These are phyloP conservation scores for Meyerozyma athensensis DNA, from an alignment of 1,139 yeast species.

Conservation along the genomic window DNA sequence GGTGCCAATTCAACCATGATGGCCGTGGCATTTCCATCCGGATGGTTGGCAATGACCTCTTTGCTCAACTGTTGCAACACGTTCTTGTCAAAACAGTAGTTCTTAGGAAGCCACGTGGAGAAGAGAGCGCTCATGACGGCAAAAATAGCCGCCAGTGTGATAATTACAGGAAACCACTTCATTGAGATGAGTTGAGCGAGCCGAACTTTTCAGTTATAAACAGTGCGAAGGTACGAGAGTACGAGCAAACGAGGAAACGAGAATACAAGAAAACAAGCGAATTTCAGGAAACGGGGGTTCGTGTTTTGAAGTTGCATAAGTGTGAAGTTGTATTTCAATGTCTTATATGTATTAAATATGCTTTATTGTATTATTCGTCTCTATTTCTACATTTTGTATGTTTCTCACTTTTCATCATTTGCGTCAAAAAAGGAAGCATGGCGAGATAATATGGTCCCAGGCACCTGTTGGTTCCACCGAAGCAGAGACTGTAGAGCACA, in stretches of 20 bases:
- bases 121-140: constrained; percentile 25
- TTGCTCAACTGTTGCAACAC: constrained; percentile 46
- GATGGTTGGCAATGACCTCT: constrained; percentile 48
- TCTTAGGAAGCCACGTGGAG: constrained; percentile 63
- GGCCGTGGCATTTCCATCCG: constrained; percentile 58
- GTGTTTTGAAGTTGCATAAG: too few species aligned
- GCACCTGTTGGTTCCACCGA: too few species aligned
- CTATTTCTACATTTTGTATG: not conserved
- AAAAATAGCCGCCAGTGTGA: constrained; percentile 6
- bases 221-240: not conserved
- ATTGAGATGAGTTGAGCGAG: not conserved
- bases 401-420: not conserved
- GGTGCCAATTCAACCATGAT: constrained; percentile 59
- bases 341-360: too few species aligned
- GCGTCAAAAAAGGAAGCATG: too few species aligned
- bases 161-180: constrained; percentile 7
- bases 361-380: too few species aligned
- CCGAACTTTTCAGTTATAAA: not conserved
- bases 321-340: too few species aligned
- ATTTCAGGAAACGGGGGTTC: too few species aligned
- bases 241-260: not conserved
- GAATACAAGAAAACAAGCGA: too few species aligned
- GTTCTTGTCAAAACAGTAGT: constrained; percentile 54
- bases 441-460: too few species aligned
- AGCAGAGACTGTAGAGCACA: too few species aligned